Conservation (phyloP, 805 yeast genomes). For the Sugiyamaella marilandica region DNA sequence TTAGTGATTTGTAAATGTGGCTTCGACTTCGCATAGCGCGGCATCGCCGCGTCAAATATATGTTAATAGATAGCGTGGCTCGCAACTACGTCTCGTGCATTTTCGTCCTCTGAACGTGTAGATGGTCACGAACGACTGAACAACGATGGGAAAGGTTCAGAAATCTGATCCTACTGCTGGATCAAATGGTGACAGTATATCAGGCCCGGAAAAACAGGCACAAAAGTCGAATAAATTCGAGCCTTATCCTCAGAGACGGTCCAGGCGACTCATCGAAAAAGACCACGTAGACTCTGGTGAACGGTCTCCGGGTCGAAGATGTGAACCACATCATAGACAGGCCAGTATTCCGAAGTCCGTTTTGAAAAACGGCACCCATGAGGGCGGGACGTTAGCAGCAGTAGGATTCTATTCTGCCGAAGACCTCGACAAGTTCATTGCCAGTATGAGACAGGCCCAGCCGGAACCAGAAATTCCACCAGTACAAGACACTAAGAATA, state of each 20-base stretch:
- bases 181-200: background rate
- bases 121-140: too few relatives aligned
- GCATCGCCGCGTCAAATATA: background rate
- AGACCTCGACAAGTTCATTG: constrained; percentile 6
- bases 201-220: background rate
- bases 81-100: too few relatives aligned
- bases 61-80: background rate
- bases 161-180: background rate
- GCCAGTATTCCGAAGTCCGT: background rate
- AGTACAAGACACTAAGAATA: too few relatives aligned
- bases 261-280: constrained; percentile 10
- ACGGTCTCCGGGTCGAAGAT: constrained; percentile 15
- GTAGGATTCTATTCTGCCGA: constrained; percentile 14
- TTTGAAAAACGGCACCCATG: constrained; percentile 1
- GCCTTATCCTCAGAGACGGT: constrained; percentile 6
- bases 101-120: too few relatives aligned
- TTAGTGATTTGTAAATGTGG: background rate
- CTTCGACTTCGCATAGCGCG: background rate
- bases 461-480: too few relatives aligned
- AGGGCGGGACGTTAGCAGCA: background rate
- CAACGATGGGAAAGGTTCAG: background rate
- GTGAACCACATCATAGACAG: constrained; percentile 15
- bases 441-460: background rate
- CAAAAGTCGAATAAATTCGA: too few relatives aligned
- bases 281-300: constrained; percentile 6